Conservation (phyloP, 2,329 filamentous ascomycete genomes). For the Apiospora sp. region DNA sequence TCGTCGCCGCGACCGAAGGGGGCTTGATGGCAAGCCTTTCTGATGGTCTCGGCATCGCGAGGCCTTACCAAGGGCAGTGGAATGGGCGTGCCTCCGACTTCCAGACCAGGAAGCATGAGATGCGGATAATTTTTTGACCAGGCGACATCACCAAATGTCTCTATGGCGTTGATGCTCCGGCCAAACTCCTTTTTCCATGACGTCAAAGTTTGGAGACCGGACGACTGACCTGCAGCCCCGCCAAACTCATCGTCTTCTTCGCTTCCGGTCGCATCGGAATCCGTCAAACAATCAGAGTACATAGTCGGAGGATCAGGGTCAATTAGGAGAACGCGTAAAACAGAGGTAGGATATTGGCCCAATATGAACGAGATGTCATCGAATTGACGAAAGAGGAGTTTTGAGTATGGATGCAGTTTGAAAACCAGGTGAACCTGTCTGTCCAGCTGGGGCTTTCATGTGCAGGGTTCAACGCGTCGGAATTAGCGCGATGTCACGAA, state of each 20-base stretch:
- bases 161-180: not conserved
- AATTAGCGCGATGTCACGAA: too few species aligned
- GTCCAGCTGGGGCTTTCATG: too few species aligned
- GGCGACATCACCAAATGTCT: not conserved
- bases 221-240: not conserved
- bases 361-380: too few species aligned
- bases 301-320: not conserved
- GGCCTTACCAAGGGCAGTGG: slow-evolving; percentile 37
- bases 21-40: slow-evolving; percentile 36
- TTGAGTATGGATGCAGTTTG: too few species aligned
- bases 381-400: too few species aligned
- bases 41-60: slow-evolving; percentile 38
- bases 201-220: not conserved
- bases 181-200: not conserved
- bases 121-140: not conserved
- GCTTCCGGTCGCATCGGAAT: not conserved
- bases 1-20: slow-evolving; percentile 48
- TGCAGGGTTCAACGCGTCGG: too few species aligned
- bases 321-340: too few species aligned
- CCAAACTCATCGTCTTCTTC: not conserved
- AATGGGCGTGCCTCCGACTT: slow-evolving; percentile 35
- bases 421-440: too few species aligned
- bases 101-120: slow-evolving; percentile 34
- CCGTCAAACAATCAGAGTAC: not conserved
- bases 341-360: too few species aligned